Evolutionary conservation across 345 rosid genomes (phyloP), one percentile per base, ranked within the genome.

Genomic region (Rhizophora apiculata): DNA sequence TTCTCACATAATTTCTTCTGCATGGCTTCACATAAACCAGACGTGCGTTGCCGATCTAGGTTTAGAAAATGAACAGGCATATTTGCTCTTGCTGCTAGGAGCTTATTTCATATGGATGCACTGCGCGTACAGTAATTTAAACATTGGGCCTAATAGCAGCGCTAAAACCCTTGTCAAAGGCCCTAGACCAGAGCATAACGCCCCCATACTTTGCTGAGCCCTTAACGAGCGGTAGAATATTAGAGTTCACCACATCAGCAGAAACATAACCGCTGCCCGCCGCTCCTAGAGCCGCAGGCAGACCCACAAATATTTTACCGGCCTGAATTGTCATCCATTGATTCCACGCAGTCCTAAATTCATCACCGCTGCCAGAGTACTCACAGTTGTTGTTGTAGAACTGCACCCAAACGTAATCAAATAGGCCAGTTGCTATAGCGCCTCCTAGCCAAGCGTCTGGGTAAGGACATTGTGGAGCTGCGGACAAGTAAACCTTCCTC

Each of bases 191-290:
- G 3, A 77, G 56, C 76, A 68, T 74, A 0, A 74, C 64, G 0
- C 81, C 79, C 4, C 76, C 80, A 20, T 76, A 63, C 26, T 62
- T 59, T 1, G 70, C 0, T 10, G 75, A 67, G 20, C 21, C 61
- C 60, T 80, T 70, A 32, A 65, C 65, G 5, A 62, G 57, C 26
- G 83, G 78, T n/a, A 80, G 56, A 29, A 76, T 68, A 19, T 62
- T 43, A 2, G 70, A 34, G 24, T 0, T 63, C 3, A 80, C 65
- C 31, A 15, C 60, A 3, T 53, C 16, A 2, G 60, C 4, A 16
- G 67, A 53, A 5, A 74, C 69, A 11, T 63, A 80, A 3, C 83
- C 83, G 7, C 64, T 60, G 9, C 71, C 62, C 8, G 72, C 79
- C 1, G 81, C 78, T 2, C 2, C 39, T 0, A 8, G 52, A 29